Percentiles rank a stretch among this genome's conserved stretches.
These are phyloP conservation scores for Aureobasidium sp. DNA, from an alignment of 2,329 filamentous ascomycete genomes.

Conservation along the genomic window DNA sequence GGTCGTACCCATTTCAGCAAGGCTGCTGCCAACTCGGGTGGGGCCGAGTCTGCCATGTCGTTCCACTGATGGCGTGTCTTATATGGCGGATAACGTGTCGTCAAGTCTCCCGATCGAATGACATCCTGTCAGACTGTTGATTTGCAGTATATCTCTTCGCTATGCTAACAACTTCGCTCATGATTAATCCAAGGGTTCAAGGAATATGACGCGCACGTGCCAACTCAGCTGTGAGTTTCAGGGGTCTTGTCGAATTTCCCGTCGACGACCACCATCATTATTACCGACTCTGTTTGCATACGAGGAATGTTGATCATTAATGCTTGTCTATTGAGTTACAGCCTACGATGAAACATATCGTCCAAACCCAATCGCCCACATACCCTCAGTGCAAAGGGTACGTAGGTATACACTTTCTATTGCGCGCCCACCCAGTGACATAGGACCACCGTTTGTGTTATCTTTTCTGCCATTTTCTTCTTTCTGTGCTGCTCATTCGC, in stretches of 20 bases:
- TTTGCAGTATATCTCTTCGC: neutral
- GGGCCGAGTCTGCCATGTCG: slow-evolving; percentile 14
- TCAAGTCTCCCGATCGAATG: neutral
- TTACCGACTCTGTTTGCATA: neutral
- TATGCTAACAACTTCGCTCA: neutral
- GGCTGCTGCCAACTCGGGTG: slow-evolving; percentile 16
- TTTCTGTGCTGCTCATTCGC: neutral
- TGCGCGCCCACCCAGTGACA: neutral
- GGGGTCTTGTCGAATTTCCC: neutral
- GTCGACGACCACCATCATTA: neutral
- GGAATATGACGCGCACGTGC: slow-evolving; percentile 8
- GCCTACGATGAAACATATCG: neutral
- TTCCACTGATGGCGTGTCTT: neutral
- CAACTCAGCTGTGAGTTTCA: neutral
- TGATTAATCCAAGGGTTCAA: neutral
- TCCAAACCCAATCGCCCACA: neutral
- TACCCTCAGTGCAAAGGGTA: neutral
- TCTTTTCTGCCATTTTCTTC: neutral
- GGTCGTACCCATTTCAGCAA: slow-evolving; percentile 17
- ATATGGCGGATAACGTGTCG: neutral
- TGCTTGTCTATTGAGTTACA: neutral
- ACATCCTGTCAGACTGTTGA: neutral
- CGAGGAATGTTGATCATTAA: neutral
- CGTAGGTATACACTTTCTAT: neutral
- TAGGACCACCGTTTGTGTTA: neutral